Evolutionary conservation across 2,329 filamentous ascomycete species (phyloP).

Genomic region (Verticillium isaacii): DNA sequence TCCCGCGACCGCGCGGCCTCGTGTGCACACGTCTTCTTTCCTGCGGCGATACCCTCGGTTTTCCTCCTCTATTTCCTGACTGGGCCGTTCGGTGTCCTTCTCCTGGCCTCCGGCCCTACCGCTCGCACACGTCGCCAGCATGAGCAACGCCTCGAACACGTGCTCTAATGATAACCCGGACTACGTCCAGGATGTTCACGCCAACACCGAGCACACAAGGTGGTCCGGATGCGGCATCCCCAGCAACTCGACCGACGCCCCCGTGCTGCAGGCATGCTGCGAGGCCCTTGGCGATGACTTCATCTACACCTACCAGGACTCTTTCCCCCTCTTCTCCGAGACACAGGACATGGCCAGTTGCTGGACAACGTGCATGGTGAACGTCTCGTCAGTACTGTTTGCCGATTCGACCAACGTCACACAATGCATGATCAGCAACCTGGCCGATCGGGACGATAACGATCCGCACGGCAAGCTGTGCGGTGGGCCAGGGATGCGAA

Average conservation of each 20-base stretch:
- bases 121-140: neutral
- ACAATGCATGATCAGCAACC: neutral
- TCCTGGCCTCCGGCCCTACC: neutral
- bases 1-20: neutral
- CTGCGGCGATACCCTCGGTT: neutral
- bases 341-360: neutral
- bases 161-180: constrained; percentile 1
- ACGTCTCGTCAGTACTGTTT: neutral
- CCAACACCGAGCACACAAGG: neutral
- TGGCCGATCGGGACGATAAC: neutral
- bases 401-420: constrained; percentile 4
- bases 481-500: constrained; percentile 2
- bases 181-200: neutral
- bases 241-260: neutral
- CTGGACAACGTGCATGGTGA: constrained; percentile 1
- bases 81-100: neutral
- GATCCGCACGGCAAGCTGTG: neutral
- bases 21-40: neutral
- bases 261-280: neutral
- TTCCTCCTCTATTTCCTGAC: neutral
- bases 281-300: constrained; percentile 1
- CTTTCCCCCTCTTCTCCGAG: constrained; percentile 1
- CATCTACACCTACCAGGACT: neutral
- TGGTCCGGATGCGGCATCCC: constrained; percentile 3
- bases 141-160: neutral